phyloP scores from a whole-genome alignment of 2,329 filamentous ascomycete genomes.

The Fusarium anthophilum region DNA sequence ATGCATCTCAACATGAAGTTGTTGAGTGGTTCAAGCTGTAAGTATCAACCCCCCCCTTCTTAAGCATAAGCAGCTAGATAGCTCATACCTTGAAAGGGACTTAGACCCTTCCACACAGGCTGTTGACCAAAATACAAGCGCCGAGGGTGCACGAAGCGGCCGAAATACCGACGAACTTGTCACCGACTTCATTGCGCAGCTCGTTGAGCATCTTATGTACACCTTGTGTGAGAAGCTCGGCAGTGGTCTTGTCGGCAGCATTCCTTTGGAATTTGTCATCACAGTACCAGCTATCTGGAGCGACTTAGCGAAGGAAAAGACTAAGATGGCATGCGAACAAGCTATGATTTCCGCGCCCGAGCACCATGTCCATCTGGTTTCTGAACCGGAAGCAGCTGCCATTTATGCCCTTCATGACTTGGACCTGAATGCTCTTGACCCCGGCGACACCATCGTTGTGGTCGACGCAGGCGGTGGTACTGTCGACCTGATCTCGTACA shows the following conservation, averaged over 20 bases:
- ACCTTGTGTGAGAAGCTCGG: slow-evolving; percentile 56
- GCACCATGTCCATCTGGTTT: slow-evolving; percentile 53
- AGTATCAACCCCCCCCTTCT: slow-evolving; percentile 9
- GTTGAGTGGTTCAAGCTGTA: slow-evolving; percentile 62
- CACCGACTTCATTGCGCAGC: slow-evolving; percentile 57
- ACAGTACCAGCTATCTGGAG: slow-evolving; percentile 67
- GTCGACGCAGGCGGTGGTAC: slow-evolving; percentile 63
- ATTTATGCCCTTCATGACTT: slow-evolving; percentile 56
- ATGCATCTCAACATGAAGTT: slow-evolving; percentile 50
- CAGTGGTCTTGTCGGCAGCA: slow-evolving; percentile 51
- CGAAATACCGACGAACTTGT: slow-evolving; percentile 53
- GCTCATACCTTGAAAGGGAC: slow-evolving; percentile 41
- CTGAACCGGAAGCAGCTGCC: slow-evolving; percentile 61
- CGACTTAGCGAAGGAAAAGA: slow-evolving; percentile 61
- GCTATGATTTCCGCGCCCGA: slow-evolving; percentile 46
- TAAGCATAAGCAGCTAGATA: background rate
- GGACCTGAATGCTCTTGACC: slow-evolving; percentile 50
- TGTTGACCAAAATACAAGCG: slow-evolving; percentile 44
- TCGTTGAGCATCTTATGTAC: slow-evolving; percentile 56
- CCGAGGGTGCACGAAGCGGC: slow-evolving; percentile 42
- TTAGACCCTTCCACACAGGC: slow-evolving; percentile 50
- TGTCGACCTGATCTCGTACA: slow-evolving; percentile 62
- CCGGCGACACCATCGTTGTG: slow-evolving; percentile 59
- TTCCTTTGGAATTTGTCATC: slow-evolving; percentile 59
- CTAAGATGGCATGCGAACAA: slow-evolving; percentile 53